Evolutionary conservation across 1,139 yeast species (phyloP).

Genomic region (Hyphopichia wangnamkhiaoensis): DNA sequence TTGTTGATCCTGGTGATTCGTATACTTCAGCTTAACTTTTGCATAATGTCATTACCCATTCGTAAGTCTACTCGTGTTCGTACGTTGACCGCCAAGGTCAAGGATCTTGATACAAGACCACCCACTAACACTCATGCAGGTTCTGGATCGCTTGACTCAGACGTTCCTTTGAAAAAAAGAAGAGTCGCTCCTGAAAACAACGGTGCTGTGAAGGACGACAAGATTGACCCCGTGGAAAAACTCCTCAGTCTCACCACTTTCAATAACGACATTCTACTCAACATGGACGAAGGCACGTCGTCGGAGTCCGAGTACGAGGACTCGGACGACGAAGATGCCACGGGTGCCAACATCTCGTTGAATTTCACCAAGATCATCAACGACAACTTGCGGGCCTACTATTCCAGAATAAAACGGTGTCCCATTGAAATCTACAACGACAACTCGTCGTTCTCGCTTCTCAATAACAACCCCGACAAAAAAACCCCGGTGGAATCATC

Average conservation of each 20-base stretch:
- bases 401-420: slow-evolving; percentile 24
- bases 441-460: slow-evolving; percentile 36
- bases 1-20: not conserved
- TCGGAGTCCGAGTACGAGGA: slow-evolving; percentile 11
- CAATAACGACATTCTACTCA: slow-evolving; percentile 28
- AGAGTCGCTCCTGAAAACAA: slow-evolving; percentile 11
- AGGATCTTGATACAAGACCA: slow-evolving; percentile 11
- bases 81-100: slow-evolving; percentile 23
- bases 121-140: slow-evolving; percentile 9
- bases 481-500: slow-evolving; percentile 3
- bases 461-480: slow-evolving; percentile 20
- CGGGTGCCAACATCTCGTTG: slow-evolving; percentile 19
- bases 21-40: not conserved
- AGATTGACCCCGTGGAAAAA: slow-evolving; percentile 48
- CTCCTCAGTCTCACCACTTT: slow-evolving; percentile 39
- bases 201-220: slow-evolving; percentile 23
- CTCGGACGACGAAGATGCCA: slow-evolving; percentile 9
- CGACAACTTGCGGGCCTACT: slow-evolving; percentile 40
- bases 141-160: not conserved
- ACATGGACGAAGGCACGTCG: slow-evolving; percentile 17
- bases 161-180: slow-evolving; percentile 14
- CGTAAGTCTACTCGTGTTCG: slow-evolving; percentile 38
- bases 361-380: slow-evolving; percentile 43
- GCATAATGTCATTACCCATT: slow-evolving; percentile 27
- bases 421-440: slow-evolving; percentile 32